phyloP scores from a whole-genome alignment of 2,329 filamentous ascomycete genomes.

The Colletotrichum sp. region DNA sequence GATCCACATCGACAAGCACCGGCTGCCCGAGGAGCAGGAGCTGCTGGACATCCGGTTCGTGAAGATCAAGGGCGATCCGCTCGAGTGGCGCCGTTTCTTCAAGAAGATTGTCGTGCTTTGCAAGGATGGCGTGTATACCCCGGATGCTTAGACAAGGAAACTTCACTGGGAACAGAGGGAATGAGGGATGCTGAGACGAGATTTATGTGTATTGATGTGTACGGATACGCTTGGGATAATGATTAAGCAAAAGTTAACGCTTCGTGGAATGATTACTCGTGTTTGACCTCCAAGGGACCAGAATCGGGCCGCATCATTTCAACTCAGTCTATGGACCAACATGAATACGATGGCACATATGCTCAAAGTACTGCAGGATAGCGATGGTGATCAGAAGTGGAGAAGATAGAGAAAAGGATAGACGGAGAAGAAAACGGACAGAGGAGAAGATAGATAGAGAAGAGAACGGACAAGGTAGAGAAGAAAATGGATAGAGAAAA shows the following conservation, averaged over 20 bases:
- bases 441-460: no score
- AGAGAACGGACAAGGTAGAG: no score
- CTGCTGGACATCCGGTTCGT: slow-evolving; percentile 88
- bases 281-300: not conserved
- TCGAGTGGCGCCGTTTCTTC: slow-evolving; percentile 97
- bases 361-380: no score
- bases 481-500: no score
- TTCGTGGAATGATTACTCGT: not conserved
- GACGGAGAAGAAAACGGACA: no score
- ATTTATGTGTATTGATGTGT: slow-evolving; percentile 3
- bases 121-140: slow-evolving; percentile 78
- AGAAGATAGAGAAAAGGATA: no score
- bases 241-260: not conserved
- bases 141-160: slow-evolving; percentile 38
- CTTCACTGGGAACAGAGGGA: not conserved
- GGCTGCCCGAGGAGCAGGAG: slow-evolving; percentile 61
- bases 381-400: no score
- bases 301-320: no score
- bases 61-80: slow-evolving; percentile 92
- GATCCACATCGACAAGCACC: slow-evolving; percentile 73
- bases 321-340: no score
- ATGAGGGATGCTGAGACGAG: slow-evolving; percentile 4
- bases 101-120: slow-evolving; percentile 92
- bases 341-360: no score
- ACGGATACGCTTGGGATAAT: not conserved